Conservation (phyloP, 345 rosid genomes). For the Linum tenue region DNA sequence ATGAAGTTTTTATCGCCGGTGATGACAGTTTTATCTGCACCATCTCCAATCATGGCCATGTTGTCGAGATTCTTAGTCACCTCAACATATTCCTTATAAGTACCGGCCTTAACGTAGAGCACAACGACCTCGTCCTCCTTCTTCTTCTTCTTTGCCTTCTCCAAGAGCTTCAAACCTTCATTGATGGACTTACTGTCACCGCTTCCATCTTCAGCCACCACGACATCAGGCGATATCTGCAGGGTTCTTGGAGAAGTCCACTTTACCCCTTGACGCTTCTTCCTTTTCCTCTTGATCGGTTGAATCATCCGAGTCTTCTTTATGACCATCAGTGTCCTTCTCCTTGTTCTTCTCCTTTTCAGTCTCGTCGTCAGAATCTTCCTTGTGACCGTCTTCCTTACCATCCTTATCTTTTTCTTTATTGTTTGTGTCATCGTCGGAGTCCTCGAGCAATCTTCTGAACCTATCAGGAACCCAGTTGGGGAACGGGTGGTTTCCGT, state of each 20-base stretch:
- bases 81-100: constrained; percentile 45
- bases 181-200: constrained; percentile 52
- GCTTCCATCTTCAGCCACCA: constrained; percentile 76
- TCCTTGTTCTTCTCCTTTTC: neutral
- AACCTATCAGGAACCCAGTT: constrained; percentile 24
- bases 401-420: neutral
- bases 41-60: constrained; percentile 59
- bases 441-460: constrained; percentile 23
- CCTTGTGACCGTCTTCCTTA: too few species aligned
- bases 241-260: constrained; percentile 3
- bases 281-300: neutral
- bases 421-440: neutral
- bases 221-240: constrained; percentile 33
- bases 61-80: constrained; percentile 26
- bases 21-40: constrained; percentile 52
- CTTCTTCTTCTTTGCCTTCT: constrained; percentile 16
- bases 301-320: neutral
- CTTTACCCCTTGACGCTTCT: neutral
- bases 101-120: constrained; percentile 53
- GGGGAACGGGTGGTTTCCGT: constrained; percentile 16
- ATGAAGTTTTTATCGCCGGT: constrained; percentile 33
- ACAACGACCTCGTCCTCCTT: constrained; percentile 24
- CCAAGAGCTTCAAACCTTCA: constrained; percentile 37
- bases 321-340: neutral
- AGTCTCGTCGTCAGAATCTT: neutral